A percentile compares a stretch with the other conserved stretches of the same genome.
Conservation (phyloP, 2,329 filamentous ascomycete species). For the Amylocarpus encephaloides region DNA sequence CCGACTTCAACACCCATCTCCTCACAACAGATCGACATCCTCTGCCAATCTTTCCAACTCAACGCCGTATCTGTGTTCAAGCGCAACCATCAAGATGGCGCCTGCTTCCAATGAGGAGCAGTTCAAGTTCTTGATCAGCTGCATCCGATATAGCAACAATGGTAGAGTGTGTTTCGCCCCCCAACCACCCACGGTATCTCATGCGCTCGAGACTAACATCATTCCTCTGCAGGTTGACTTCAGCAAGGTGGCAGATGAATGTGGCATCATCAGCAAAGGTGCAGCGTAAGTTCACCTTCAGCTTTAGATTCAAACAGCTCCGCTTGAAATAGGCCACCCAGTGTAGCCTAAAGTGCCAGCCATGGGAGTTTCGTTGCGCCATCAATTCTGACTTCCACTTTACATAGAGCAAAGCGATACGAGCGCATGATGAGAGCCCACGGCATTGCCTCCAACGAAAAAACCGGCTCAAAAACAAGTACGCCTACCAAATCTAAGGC, state of each 20-base stretch:
- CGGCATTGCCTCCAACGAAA: conserved; percentile 35
- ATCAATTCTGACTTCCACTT: not conserved
- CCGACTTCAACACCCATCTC: not conserved
- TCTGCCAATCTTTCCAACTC: not conserved
- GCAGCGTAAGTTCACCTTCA: conserved; percentile 54
- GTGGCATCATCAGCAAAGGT: conserved; percentile 56
- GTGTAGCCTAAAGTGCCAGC: not conserved
- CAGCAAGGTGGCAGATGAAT: conserved; percentile 55
- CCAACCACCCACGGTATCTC: not conserved
- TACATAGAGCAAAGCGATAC: conserved; percentile 56
- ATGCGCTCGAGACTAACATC: not conserved
- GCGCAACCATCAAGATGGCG: conserved; percentile 37
- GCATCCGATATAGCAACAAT: conserved; percentile 53
- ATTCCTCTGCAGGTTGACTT: conserved; percentile 60
- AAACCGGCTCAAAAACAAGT: not conserved
- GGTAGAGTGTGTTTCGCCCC: conserved; percentile 47
- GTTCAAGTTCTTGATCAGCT: conserved; percentile 59
- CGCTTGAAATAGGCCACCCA: not conserved
- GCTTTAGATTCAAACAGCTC: not conserved
- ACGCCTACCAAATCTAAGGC: not conserved
- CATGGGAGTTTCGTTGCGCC: not conserved
- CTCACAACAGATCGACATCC: not conserved
- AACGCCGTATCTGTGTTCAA: not conserved
- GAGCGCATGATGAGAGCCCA: conserved; percentile 58
- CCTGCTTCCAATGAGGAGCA: conserved; percentile 46